phyloP scores from a whole-genome alignment of 139 green algal genomes.

The Chlorella sorokiniana region DNA sequence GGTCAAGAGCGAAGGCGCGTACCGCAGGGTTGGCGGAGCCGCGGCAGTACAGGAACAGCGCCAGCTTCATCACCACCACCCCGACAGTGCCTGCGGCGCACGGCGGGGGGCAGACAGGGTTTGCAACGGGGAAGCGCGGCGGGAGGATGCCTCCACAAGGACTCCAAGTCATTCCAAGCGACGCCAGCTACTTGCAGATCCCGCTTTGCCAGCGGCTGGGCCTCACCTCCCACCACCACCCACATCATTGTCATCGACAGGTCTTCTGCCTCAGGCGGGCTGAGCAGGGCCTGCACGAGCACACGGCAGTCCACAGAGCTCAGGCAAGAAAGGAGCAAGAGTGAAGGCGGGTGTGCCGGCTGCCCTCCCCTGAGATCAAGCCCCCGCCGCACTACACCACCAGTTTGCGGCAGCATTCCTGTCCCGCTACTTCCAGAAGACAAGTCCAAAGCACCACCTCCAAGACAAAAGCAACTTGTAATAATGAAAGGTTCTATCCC shows the following conservation, averaged over 20 bases:
- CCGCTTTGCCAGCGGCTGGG: background rate
- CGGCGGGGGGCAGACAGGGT: too few species aligned
- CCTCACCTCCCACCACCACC: slow-evolving; percentile 9
- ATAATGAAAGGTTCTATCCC: too few species aligned
- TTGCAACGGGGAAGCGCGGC: background rate
- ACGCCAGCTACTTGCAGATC: background rate
- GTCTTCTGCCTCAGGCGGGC: background rate
- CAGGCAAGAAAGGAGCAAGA: too few species aligned
- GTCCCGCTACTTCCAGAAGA: too few species aligned
- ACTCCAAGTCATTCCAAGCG: background rate
- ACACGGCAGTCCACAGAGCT: too few species aligned
- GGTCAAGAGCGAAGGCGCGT: slow-evolving; percentile 59
- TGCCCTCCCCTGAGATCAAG: too few species aligned
- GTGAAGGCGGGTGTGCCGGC: too few species aligned
- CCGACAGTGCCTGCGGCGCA: slow-evolving; percentile 18
- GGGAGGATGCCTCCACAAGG: background rate
- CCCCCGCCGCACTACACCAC: too few species aligned
- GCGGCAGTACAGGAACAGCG: slow-evolving; percentile 38
- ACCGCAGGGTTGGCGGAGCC: slow-evolving; percentile 48
- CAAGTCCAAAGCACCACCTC: too few species aligned
- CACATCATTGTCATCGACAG: background rate
- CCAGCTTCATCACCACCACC: slow-evolving; percentile 55
- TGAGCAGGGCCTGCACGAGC: background rate
- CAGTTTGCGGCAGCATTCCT: too few species aligned
- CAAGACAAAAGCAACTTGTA: too few species aligned